Percentiles rank a stretch among this genome's conserved stretches.
Conservation (phyloP, 257 asterid species). For the Handroanthus guayacan region DNA sequence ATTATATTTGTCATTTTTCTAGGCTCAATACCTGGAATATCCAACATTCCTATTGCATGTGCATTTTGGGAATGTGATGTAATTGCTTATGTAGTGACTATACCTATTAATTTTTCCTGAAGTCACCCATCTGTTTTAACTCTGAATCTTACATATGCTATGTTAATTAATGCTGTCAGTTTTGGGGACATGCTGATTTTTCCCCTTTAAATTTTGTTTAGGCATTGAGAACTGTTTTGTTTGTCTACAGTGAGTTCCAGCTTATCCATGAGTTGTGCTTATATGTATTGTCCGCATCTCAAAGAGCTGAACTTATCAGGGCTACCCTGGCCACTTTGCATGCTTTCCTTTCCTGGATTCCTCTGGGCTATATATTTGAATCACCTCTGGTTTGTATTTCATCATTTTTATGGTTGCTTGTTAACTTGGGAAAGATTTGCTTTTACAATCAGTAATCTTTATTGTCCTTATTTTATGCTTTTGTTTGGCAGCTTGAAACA, state of each 20-base stretch:
- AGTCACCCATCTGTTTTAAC: slow-evolving; percentile 4
- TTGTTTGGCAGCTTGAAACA: slow-evolving; percentile 79
- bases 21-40: slow-evolving; percentile 15
- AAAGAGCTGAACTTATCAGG: slow-evolving; percentile 93
- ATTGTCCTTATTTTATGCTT: slow-evolving; percentile 25
- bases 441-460: slow-evolving; percentile 26
- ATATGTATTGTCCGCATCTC: slow-evolving; percentile 89
- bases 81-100: slow-evolving; percentile 1
- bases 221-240: slow-evolving; percentile 27
- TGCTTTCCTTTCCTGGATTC: slow-evolving; percentile 99
- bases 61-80: neutral
- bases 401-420: slow-evolving; percentile 35
- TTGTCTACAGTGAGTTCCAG: slow-evolving; percentile 83
- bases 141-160: slow-evolving; percentile 2
- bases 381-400: slow-evolving; percentile 85
- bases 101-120: neutral
- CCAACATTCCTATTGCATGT: neutral
- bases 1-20: neutral
- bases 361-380: slow-evolving; percentile 96
- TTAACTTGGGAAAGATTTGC: slow-evolving; percentile 21
- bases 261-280: slow-evolving; percentile 95
- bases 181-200: neutral
- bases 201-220: slow-evolving; percentile 1
- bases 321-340: slow-evolving; percentile 94
- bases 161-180: neutral